Conservation (phyloP, 345 rosid genomes). For the Eucalyptus pauciflora region DNA sequence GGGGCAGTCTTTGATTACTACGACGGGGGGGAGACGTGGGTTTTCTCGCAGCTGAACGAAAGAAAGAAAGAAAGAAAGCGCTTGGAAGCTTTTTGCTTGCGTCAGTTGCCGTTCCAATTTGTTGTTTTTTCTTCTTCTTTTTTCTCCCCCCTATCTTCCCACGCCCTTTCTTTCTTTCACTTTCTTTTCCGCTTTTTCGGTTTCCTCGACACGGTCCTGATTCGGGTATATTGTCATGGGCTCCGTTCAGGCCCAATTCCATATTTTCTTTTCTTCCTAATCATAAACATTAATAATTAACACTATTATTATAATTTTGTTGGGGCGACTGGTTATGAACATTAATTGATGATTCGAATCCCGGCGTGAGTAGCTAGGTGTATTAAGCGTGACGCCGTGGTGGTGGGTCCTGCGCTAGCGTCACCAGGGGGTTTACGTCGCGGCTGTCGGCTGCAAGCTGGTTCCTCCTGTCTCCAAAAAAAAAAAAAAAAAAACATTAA, state of each 20-base stretch:
- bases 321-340: not conserved
- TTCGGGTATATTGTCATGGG: not conserved
- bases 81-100: not conserved
- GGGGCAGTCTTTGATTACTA: not conserved
- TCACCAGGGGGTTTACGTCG: no score
- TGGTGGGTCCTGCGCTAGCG: no score
- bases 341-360: not conserved
- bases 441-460: no score
- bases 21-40: not conserved
- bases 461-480: no score
- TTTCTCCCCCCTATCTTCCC: not conserved
- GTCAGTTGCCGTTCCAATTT: not conserved
- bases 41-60: not conserved
- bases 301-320: not conserved
- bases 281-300: not conserved
- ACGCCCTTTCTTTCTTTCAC: not conserved
- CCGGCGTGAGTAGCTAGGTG: no score
- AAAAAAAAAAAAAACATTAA: no score
- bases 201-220: not conserved
- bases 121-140: not conserved
- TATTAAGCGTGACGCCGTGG: no score
- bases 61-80: not conserved
- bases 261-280: not conserved
- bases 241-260: not conserved
- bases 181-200: not conserved